Base-by-base conservation (phyloP, 179 eudicot species). In the Beta lomatogona region DNA sequence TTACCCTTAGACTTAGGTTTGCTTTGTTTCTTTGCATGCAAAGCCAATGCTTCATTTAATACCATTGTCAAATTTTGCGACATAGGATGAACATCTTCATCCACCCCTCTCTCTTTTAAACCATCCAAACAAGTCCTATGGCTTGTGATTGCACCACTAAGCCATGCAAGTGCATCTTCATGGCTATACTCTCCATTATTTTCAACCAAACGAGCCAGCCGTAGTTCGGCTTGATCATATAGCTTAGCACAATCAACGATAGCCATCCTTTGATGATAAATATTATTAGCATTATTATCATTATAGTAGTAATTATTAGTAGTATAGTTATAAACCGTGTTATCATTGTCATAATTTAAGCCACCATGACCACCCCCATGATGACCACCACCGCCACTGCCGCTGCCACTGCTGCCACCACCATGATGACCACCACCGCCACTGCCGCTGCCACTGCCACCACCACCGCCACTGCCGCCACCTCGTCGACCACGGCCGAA, bases 111-210 rank as follows among this genome's bases (percentile, higher is more conserved):
- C 31, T 88, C 92, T n/a, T 75, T 79, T 72, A 93, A 76, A 67
- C 93, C 94, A 88, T 92, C 96, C 90, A 91, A 86, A 86, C 97
- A 93, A 80, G 86, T 88, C 83, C 75, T 79, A 86, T 93, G 93
- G 82, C 91, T 88, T 7, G 96, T 92, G 81, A 86, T 65, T 61
- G 87, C 90, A 3, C 85, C 91, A 71, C 94, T 91, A 5, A 91
- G 87, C 97, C 97, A 92, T 28, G 92, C 82, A 53, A 86, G 22
- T 0, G 84, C 91, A 65, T 93, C 97, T 19, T 85, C 94, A 41
- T 48, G 22, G 66, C 78, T 76, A 65, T 60, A 79, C 19, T 41
- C 57, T 11, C 61, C 75, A 0, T 66, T 76, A 18, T 60, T 10
- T 21, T 69, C 77, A 31, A 81, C 78, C 82, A 88, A 66, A 22